Conservation (phyloP, 169 alveolate species). For the Cryptosporidium tyzzeri region DNA sequence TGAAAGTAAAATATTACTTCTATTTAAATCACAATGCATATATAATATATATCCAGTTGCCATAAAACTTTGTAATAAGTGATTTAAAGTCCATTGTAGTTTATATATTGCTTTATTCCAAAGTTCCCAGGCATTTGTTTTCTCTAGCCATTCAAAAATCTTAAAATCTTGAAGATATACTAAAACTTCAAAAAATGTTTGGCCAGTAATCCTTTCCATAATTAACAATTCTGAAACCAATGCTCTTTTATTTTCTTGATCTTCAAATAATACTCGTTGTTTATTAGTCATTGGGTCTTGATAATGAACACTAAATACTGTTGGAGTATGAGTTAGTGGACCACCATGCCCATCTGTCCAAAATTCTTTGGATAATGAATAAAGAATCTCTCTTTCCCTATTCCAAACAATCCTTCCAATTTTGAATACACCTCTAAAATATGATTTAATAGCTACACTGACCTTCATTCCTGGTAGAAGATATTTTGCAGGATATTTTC, state of each 20-base stretch:
- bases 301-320: slow-evolving; percentile 70
- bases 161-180: slow-evolving; percentile 36
- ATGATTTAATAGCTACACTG: slow-evolving; percentile 61
- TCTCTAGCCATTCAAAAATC: slow-evolving; percentile 38
- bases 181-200: slow-evolving; percentile 43
- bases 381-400: slow-evolving; percentile 65
- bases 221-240: slow-evolving; percentile 65
- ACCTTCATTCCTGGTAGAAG: slow-evolving; percentile 56
- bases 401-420: slow-evolving; percentile 59
- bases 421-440: slow-evolving; percentile 49
- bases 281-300: slow-evolving; percentile 17
- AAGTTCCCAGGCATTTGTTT: slow-evolving; percentile 54
- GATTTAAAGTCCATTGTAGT: slow-evolving; percentile 57
- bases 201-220: slow-evolving; percentile 70
- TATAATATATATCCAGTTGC: slow-evolving; percentile 51
- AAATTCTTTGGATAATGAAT: slow-evolving; percentile 53
- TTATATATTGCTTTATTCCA: slow-evolving; percentile 57
- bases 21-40: slow-evolving; percentile 75
- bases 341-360: slow-evolving; percentile 74
- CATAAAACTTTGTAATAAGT: slow-evolving; percentile 58
- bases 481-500: slow-evolving; percentile 56
- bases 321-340: slow-evolving; percentile 63
- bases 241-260: slow-evolving; percentile 46
- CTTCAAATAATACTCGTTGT: slow-evolving; percentile 52
- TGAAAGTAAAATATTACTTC: slow-evolving; percentile 56